Conservation (phyloP, 2,329 filamentous ascomycete species). For the Nannizziopsis barbatae region DNA sequence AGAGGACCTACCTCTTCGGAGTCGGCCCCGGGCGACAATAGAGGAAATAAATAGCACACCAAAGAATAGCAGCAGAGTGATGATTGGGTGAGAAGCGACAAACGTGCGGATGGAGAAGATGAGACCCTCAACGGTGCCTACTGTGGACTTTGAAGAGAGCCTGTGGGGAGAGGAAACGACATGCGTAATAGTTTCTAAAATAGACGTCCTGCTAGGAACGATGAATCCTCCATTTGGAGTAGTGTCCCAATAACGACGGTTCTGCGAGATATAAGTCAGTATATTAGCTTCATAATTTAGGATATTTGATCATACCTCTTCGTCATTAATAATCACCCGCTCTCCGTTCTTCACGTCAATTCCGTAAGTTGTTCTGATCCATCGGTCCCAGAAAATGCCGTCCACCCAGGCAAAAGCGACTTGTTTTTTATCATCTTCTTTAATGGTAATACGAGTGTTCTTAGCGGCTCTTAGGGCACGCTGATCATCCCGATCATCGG, state of each 20-base stretch:
- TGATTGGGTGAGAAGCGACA: conserved; percentile 34
- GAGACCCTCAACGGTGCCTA: conserved; percentile 36
- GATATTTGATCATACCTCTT: conserved; percentile 59
- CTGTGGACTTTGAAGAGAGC: conserved; percentile 40
- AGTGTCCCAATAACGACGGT: conserved; percentile 87
- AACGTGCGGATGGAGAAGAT: conserved; percentile 38
- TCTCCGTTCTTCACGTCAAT: conserved; percentile 78
- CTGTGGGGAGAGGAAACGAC: conserved; percentile 40
- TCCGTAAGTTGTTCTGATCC: conserved; percentile 90
- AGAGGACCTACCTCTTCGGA: conserved; percentile 21
- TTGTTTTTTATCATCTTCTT: conserved; percentile 73
- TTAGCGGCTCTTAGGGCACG: conserved; percentile 78
- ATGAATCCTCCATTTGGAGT: conserved; percentile 85
- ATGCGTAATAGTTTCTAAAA: conserved; percentile 63
- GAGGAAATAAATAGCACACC: conserved; percentile 26
- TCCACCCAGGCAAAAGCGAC: conserved; percentile 97
- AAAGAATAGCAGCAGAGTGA: conserved; percentile 33
- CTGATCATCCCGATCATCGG: conserved; percentile 83
- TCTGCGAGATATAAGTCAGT: conserved; percentile 40
- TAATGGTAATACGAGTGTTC: conserved; percentile 82
- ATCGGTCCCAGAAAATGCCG: conserved; percentile 92
- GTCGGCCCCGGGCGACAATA: conserved; percentile 26
- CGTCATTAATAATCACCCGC: conserved; percentile 89
- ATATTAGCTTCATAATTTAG: not conserved
- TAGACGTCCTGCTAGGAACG: conserved; percentile 75